phyloP scores from a whole-genome alignment of 805 yeast species.

The Komagataella populi region DNA sequence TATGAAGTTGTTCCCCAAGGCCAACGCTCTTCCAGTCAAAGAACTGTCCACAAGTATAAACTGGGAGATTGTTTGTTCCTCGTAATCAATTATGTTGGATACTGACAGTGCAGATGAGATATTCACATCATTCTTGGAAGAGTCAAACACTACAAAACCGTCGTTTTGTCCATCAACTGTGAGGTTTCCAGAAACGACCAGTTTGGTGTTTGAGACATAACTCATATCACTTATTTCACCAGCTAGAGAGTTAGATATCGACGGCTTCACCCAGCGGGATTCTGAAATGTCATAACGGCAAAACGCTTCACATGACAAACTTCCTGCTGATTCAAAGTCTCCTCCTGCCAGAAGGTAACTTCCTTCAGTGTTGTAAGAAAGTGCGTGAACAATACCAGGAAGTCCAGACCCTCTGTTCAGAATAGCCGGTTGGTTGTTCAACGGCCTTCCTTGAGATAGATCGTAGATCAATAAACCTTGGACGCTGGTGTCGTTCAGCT shows the following conservation, averaged over 20 bases:
- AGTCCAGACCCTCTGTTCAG: conserved; percentile 22
- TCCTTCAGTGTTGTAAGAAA: conserved; percentile 24
- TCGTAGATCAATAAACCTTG: conserved; percentile 42
- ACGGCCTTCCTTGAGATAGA: conserved; percentile 24
- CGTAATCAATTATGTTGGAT: conserved; percentile 20
- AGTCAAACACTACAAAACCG: conserved; percentile 42
- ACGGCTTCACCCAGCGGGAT: conserved; percentile 40
- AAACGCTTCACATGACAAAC: conserved; percentile 41
- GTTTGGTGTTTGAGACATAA: conserved; percentile 24
- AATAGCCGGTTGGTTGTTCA: conserved; percentile 34
- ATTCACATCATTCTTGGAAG: conserved; percentile 21
- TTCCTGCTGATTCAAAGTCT: conserved; percentile 44
- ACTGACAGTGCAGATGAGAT: conserved; percentile 11
- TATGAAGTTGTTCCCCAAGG: conserved; percentile 24
- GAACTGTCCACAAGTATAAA: conserved; percentile 34
- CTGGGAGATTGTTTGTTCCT: conserved; percentile 2
- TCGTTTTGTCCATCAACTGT: conserved; percentile 20
- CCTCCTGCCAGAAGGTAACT: conserved; percentile 60
- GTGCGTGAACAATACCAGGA: conserved; percentile 22
- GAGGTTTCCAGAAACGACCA: conserved; percentile 40
- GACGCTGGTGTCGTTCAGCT: conserved; percentile 10
- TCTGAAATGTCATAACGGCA: conserved; percentile 50
- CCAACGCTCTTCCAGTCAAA: conserved; percentile 26
- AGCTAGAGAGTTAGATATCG: conserved; percentile 16
- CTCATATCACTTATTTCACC: conserved; percentile 46